phyloP scores from a whole-genome alignment of 805 yeast species.

The Kodamaea leandrae region DNA sequence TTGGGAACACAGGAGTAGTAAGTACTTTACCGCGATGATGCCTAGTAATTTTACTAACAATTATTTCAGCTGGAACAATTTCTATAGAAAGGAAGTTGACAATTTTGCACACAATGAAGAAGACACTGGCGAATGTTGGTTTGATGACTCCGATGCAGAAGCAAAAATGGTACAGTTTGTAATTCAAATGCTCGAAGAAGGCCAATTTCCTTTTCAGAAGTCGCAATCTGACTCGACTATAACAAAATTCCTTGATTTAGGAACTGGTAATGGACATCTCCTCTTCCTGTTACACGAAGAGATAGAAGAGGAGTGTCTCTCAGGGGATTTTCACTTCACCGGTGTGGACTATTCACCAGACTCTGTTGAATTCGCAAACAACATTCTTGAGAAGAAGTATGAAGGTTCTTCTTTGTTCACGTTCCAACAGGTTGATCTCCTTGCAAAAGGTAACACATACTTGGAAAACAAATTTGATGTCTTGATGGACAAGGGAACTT shows the following conservation, averaged over 20 bases:
- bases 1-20: conserved; percentile 83
- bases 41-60: conserved; percentile 19
- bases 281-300: conserved; percentile 67
- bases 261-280: conserved; percentile 95
- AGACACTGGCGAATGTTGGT: conserved; percentile 97
- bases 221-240: conserved; percentile 3
- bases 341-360: conserved; percentile 88
- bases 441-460: conserved; percentile 33
- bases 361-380: conserved; percentile 72
- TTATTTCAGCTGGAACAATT: conserved; percentile 71
- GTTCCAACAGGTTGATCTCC: conserved; percentile 65
- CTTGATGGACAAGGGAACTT: conserved; percentile 89
- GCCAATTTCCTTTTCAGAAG: conserved; percentile 22
- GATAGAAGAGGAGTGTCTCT: conserved; percentile 40
- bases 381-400: conserved; percentile 46
- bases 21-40: conserved; percentile 26
- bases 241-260: conserved; percentile 67
- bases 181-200: conserved; percentile 44
- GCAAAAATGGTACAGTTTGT: conserved; percentile 74
- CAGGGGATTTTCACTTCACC: conserved; percentile 16
- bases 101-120: conserved; percentile 73
- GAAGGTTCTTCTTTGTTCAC: conserved; percentile 37
- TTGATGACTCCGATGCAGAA: conserved; percentile 93
- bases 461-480: conserved; percentile 56
- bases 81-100: conserved; percentile 67